phyloP scores from a whole-genome alignment of 2,329 filamentous ascomycete genomes.

The Penicillium sumatraense region DNA sequence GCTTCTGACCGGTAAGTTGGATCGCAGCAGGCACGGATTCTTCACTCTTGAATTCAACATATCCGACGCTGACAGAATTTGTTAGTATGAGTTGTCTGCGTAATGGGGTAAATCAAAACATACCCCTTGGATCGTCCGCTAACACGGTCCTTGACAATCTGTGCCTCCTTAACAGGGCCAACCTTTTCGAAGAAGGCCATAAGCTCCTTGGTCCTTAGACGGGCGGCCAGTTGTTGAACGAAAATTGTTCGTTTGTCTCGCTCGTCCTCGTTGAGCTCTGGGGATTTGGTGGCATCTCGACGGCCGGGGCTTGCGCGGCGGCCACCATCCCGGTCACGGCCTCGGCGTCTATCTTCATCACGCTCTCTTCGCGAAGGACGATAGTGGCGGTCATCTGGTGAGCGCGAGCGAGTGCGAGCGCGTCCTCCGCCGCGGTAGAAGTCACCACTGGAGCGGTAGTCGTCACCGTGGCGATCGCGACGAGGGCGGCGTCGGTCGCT shows the following conservation, averaged over 20 bases:
- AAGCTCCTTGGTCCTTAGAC: constrained; percentile 87
- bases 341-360: constrained; percentile 52
- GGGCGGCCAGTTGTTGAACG: constrained; percentile 95
- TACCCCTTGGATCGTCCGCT: constrained; percentile 98
- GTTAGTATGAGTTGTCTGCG: constrained; percentile 9
- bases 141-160: constrained; percentile 97
- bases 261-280: constrained; percentile 89
- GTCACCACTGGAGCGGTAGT: constrained; percentile 64
- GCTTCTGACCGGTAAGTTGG: constrained; percentile 97
- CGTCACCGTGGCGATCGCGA: constrained; percentile 66
- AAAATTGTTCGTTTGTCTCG: constrained; percentile 96
- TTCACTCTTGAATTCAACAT: constrained; percentile 98
- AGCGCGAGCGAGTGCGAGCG: constrained; percentile 72
- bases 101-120: constrained; percentile 38
- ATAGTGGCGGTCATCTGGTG: constrained; percentile 66
- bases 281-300: constrained; percentile 51
- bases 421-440: constrained; percentile 70
- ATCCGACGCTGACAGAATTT: constrained; percentile 79
- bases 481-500: constrained; percentile 74
- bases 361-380: constrained; percentile 55
- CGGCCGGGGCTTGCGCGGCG: constrained; percentile 50
- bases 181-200: constrained; percentile 96
- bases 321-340: constrained; percentile 59
- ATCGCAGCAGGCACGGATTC: constrained; percentile 91
- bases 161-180: constrained; percentile 92